Evolutionary conservation across 345 rosid genomes (phyloP).

Genomic region (Anacardium occidentale): DNA sequence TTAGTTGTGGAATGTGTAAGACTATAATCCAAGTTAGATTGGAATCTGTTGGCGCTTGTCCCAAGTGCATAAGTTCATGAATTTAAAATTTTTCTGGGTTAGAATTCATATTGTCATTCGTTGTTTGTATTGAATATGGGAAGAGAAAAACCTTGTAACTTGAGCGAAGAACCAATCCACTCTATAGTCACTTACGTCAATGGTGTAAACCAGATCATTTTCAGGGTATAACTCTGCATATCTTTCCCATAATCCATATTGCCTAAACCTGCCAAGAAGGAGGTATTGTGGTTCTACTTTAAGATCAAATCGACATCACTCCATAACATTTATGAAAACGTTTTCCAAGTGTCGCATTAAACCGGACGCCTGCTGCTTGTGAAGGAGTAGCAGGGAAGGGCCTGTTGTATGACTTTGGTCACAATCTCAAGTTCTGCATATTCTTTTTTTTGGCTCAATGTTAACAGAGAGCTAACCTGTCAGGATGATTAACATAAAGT

Average conservation of each 20-base stretch:
- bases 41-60: background rate
- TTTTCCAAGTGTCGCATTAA: background rate
- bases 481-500: conserved; percentile 57
- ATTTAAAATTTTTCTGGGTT: too few relatives aligned
- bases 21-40: background rate
- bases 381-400: too few relatives aligned
- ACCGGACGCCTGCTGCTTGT: too few relatives aligned
- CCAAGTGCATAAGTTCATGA: background rate
- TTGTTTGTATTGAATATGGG: background rate
- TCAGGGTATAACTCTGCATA: conserved; percentile 63
- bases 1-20: background rate
- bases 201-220: conserved; percentile 57
- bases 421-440: too few relatives aligned
- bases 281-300: background rate
- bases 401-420: too few relatives aligned
- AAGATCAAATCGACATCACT: background rate
- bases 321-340: background rate
- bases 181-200: conserved; percentile 54
- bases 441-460: too few relatives aligned
- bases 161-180: conserved; percentile 91
- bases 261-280: conserved; percentile 56
- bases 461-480: conserved; percentile 37
- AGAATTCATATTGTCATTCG: background rate
- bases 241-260: conserved; percentile 87
- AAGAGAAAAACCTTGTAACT: conserved; percentile 54